These are phyloP conservation scores for Diaporthe eres DNA, from an alignment of 2,329 filamentous ascomycete species.

Conservation along the genomic window DNA sequence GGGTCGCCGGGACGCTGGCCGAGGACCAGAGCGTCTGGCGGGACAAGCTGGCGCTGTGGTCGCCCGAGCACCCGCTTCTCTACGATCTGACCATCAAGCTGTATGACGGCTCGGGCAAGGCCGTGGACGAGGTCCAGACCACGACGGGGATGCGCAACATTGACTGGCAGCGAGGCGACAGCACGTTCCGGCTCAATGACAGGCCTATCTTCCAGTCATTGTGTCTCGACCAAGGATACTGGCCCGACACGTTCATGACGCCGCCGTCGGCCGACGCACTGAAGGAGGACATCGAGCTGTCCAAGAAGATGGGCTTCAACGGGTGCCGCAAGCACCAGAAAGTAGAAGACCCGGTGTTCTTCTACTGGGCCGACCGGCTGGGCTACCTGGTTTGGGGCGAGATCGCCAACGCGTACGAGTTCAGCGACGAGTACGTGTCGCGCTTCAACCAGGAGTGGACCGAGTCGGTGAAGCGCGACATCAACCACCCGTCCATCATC, in stretches of 20 bases:
- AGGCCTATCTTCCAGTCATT: constrained; percentile 73
- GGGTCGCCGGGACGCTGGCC: constrained; percentile 51
- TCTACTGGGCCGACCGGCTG: constrained; percentile 73
- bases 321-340: constrained; percentile 77
- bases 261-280: constrained; percentile 64
- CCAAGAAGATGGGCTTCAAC: constrained; percentile 74
- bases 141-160: constrained; percentile 73
- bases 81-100: constrained; percentile 70
- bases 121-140: constrained; percentile 71
- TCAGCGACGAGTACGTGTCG: constrained; percentile 69
- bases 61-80: constrained; percentile 69
- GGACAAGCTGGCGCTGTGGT: constrained; percentile 73
- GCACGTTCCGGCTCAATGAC: constrained; percentile 71
- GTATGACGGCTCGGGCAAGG: constrained; percentile 55
- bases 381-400: constrained; percentile 76
- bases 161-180: constrained; percentile 70
- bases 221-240: constrained; percentile 74
- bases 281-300: constrained; percentile 66
- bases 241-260: constrained; percentile 73
- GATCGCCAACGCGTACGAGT: constrained; percentile 76
- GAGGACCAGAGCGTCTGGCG: constrained; percentile 60
- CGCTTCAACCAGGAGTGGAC: constrained; percentile 76
- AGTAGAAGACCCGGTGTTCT: constrained; percentile 72
- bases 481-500: constrained; percentile 75
- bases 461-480: constrained; percentile 72